A percentile compares a stretch with the other conserved stretches of the same genome.
Conservation (phyloP, 2,329 filamentous ascomycete genomes). For the Sporothrix euskadiensis region DNA sequence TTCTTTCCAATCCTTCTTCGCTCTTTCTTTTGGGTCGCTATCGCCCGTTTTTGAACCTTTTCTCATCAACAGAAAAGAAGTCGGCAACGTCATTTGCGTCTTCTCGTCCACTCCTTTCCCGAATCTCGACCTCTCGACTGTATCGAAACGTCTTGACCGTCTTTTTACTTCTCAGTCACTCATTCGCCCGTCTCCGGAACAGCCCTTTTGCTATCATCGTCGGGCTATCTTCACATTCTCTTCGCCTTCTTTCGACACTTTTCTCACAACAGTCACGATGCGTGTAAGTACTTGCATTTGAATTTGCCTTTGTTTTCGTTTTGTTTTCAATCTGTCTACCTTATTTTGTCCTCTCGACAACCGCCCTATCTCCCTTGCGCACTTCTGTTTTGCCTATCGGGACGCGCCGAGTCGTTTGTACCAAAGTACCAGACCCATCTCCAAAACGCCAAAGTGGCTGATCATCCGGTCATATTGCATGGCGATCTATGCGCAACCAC, state of each 20-base stretch:
- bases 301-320: background rate
- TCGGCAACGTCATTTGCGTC: conserved; percentile 19
- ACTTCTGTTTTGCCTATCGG: background rate
- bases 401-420: background rate
- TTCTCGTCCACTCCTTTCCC: background rate
- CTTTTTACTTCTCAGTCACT: background rate
- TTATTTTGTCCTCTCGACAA: background rate
- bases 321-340: background rate
- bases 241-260: background rate
- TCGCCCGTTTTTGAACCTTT: background rate
- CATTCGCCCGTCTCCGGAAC: background rate
- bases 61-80: conserved; percentile 9
- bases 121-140: background rate
- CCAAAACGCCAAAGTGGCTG: background rate
- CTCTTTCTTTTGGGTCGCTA: background rate
- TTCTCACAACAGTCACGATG: conserved; percentile 23
- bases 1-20: background rate
- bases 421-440: conserved; percentile 2
- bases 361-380: background rate
- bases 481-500: conserved; percentile 12
- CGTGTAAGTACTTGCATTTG: conserved; percentile 25
- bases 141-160: background rate
- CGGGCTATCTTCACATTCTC: background rate
- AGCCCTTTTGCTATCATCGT: background rate
- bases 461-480: conserved; percentile 4